Evolutionary conservation across 129 eudicot species (phyloP), one percentile per base, ranked within the genome.

Genomic region (Glebionis coronaria): DNA sequence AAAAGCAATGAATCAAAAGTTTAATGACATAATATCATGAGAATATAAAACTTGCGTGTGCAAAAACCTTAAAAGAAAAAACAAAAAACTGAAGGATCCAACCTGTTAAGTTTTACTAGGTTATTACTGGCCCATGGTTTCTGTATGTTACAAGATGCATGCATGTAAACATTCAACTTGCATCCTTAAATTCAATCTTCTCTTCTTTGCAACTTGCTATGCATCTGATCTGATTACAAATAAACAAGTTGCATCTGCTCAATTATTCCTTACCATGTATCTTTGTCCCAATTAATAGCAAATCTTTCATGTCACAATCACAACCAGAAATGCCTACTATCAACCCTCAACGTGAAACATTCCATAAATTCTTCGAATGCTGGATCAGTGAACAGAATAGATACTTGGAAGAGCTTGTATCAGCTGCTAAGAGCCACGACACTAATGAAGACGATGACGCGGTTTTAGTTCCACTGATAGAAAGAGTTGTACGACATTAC

Each of bases 371-470:
- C 83, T 87, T 87, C 64, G 95, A 87, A 67, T 16, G 68, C 18
- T 87, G 95, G 95, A 61, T 84, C 50, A 12, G n/a, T 7, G 82
- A 87, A 61, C 95, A 87, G 45, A 73, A 69, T 58, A 59, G 79
- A 1, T 55, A 79, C 70, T 81, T 87, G 6, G 49, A 82, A 29
- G 68, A 79, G 12, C 95, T 87, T 10, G 75, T 78, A 0, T 57
- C 80, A 1, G 86, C 79, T 21, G 35, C 82, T 25, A 63, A 63
- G 38, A 27, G 38, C 63, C 46, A 68, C 56, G 9, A 58, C 18
- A 55, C 15, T 3, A 6, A 58, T 50, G 56, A 38, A 18, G 3
- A 76, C 40, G 71, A 69, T 31, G 77, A 65, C 64, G 67, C 55
- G 4, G 61, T 46, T 13, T 52, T 77, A 8, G 25, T 54, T 40